Evolutionary conservation across 1,284 basidiomycete species (phyloP).

Genomic region (Melampsora allii-populina): DNA sequence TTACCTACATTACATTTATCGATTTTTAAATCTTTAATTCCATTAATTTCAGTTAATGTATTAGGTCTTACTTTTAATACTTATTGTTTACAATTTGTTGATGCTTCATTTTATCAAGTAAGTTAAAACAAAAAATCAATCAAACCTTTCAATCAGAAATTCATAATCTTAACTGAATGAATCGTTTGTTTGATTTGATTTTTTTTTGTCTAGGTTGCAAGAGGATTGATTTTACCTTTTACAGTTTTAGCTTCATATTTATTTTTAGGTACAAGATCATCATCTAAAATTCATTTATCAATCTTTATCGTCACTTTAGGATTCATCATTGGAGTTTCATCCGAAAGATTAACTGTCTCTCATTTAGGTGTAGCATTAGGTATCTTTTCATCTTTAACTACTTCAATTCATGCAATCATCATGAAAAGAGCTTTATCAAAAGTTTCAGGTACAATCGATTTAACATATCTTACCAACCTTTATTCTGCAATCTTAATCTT

Average conservation of each 20-base stretch:
- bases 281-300: constrained; percentile 56
- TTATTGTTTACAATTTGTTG: constrained; percentile 62
- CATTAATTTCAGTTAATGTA: constrained; percentile 61
- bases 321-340: constrained; percentile 72
- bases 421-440: constrained; percentile 74
- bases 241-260: constrained; percentile 74
- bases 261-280: constrained; percentile 58
- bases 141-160: not conserved
- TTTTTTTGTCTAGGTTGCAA: constrained; percentile 66
- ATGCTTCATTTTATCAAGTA: constrained; percentile 41
- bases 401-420: constrained; percentile 75
- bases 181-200: not conserved
- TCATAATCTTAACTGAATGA: not conserved
- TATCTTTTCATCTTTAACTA: constrained; percentile 69
- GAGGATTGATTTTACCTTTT: constrained; percentile 74
- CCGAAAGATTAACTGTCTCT: constrained; percentile 51
- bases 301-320: constrained; percentile 72
- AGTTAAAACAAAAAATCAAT: too few relatives aligned
- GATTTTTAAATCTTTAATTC: constrained; percentile 61
- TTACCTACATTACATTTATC: constrained; percentile 50
- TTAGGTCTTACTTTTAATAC: constrained; percentile 75
- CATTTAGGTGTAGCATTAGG: constrained; percentile 67
- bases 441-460: constrained; percentile 69
- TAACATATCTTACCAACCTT: constrained; percentile 80
- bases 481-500: constrained; percentile 63